phyloP scores from a whole-genome alignment of 495 filamentous ascomycete species.

The Beverwykella pulmonaria region DNA sequence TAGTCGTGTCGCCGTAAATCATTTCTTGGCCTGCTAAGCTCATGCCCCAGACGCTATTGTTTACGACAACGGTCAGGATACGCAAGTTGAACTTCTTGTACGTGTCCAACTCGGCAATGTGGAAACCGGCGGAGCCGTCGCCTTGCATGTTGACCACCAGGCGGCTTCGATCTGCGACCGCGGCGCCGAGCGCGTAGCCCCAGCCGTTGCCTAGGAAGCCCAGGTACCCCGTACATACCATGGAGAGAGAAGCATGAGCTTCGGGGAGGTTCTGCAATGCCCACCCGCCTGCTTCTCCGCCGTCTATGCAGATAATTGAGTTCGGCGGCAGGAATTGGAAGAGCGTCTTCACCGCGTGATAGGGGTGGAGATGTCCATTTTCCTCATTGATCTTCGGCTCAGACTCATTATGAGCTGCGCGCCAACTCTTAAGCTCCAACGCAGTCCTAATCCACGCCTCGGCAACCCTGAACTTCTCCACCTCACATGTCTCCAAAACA shows the following conservation, averaged over 20 bases:
- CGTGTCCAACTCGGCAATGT: conserved; percentile 39
- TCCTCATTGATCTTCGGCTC: conserved; percentile 19
- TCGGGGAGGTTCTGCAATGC: conserved; percentile 20
- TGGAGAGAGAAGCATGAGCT: conserved; percentile 22
- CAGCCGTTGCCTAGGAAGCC: conserved; percentile 40
- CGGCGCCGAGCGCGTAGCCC: conserved; percentile 37
- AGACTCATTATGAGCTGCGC: conserved; percentile 22
- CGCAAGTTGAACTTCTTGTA: conserved; percentile 31
- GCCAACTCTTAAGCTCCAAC: conserved; percentile 10
- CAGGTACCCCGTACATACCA: conserved; percentile 35
- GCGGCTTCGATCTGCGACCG: conserved; percentile 24
- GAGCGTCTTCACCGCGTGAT: conserved; percentile 34
- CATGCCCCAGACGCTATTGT: conserved; percentile 40
- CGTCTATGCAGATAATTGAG: conserved; percentile 38
- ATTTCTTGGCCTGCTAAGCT: conserved; percentile 34
- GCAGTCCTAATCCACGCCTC: conserved; percentile 35
- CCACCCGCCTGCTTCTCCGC: conserved; percentile 38
- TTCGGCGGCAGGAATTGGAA: conserved; percentile 29
- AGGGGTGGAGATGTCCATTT: conserved; percentile 37
- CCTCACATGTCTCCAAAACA: neutral
- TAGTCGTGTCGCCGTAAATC: conserved; percentile 26
- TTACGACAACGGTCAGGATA: conserved; percentile 35
- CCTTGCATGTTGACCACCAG: conserved; percentile 39
- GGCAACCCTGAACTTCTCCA: conserved; percentile 7
- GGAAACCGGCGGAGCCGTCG: conserved; percentile 40